Percentiles rank a stretch among this genome's conserved stretches.
Evolutionary conservation across 2,329 filamentous ascomycete species (phyloP).

Genomic region (Biscogniauxia marginata): DNA sequence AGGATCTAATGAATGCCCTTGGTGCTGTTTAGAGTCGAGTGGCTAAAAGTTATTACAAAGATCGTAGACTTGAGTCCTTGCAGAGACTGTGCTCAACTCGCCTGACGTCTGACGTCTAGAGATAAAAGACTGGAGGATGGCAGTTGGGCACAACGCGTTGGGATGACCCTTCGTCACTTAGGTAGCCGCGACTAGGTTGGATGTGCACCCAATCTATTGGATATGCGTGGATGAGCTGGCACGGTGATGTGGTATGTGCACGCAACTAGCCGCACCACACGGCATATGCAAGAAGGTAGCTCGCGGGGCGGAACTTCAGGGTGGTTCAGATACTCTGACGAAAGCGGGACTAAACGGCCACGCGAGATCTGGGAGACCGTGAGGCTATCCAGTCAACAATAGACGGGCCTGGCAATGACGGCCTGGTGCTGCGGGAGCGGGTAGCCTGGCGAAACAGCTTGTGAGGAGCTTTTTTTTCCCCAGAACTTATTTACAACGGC

Average conservation of each 20-base stretch:
- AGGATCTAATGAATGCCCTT: constrained; percentile 15
- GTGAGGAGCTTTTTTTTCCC: constrained; percentile 29
- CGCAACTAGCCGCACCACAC: constrained; percentile 54
- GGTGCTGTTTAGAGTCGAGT: not conserved
- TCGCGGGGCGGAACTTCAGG: constrained; percentile 41
- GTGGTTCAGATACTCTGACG: constrained; percentile 43
- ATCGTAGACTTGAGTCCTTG: constrained; percentile 24
- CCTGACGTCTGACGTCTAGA: constrained; percentile 26
- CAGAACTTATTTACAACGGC: constrained; percentile 31
- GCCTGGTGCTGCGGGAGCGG: constrained; percentile 27
- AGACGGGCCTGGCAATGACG: constrained; percentile 24
- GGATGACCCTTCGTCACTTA: constrained; percentile 41
- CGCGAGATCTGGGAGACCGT: constrained; percentile 26
- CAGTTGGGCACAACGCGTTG: constrained; percentile 46
- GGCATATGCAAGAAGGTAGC: constrained; percentile 58
- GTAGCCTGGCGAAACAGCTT: constrained; percentile 35
- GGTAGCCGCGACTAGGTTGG: constrained; percentile 45
- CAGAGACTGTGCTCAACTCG: constrained; percentile 23
- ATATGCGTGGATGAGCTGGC: constrained; percentile 63
- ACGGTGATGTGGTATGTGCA: constrained; percentile 51
- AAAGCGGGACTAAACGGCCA: constrained; percentile 31
- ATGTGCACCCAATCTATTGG: constrained; percentile 55
- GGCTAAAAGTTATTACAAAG: constrained; percentile 15
- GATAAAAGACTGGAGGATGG: constrained; percentile 38
- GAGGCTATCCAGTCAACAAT: constrained; percentile 27